Evolutionary conservation across 2,329 filamentous ascomycete genomes (phyloP).

Genomic region (Phymatotrichopsis omnivora): DNA sequence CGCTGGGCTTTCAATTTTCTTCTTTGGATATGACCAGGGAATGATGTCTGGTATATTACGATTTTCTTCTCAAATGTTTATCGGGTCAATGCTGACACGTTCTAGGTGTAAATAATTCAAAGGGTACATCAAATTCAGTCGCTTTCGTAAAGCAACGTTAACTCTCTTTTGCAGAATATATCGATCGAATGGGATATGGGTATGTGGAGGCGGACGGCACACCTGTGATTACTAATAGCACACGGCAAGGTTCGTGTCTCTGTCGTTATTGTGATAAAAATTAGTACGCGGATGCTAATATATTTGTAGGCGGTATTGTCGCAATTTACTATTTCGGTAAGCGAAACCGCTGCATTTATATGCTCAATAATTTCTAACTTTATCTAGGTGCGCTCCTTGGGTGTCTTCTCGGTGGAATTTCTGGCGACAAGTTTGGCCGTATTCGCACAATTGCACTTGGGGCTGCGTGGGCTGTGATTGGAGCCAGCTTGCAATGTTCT

Average conservation of each 20-base stretch:
- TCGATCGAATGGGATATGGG: conserved; percentile 55
- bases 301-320: conserved; percentile 3
- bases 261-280: no score
- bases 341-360: background rate
- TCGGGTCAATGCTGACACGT: conserved; percentile 40
- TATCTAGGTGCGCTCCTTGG: conserved; percentile 56
- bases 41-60: conserved; percentile 37
- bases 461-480: conserved; percentile 48
- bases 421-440: conserved; percentile 53
- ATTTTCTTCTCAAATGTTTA: background rate
- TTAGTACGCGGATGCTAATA: no score
- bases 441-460: conserved; percentile 54
- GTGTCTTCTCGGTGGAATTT: conserved; percentile 51
- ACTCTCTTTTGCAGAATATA: conserved; percentile 48
- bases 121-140: conserved; percentile 24
- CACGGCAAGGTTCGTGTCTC: conserved; percentile 52
- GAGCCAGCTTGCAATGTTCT: conserved; percentile 54
- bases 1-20: no score
- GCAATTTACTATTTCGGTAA: conserved; percentile 8
- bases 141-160: no score
- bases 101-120: conserved; percentile 56
- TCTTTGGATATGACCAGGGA: conserved; percentile 51
- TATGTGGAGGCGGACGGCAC: conserved; percentile 43
- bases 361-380: conserved; percentile 11
- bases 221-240: conserved; percentile 48